Percentiles rank a stretch among this genome's conserved stretches.
phyloP scores from a whole-genome alignment of 2,329 filamentous ascomycete species.

The Trichoderma koningiopsis region DNA sequence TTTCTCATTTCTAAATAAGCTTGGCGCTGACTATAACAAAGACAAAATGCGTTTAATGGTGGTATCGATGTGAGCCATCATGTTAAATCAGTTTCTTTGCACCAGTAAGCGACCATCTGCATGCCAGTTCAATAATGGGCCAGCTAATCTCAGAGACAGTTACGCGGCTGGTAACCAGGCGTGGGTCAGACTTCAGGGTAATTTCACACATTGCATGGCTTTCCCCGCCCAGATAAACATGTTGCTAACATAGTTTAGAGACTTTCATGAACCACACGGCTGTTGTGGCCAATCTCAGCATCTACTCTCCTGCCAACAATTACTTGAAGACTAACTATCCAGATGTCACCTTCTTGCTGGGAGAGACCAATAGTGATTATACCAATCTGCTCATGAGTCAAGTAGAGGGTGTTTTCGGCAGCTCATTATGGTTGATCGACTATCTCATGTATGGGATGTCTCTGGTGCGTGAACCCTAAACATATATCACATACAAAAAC shows the following conservation, averaged over 20 bases:
- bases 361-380: conserved; percentile 15
- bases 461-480: background rate
- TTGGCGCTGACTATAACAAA: background rate
- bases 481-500: no score
- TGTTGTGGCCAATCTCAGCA: conserved; percentile 15
- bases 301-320: conserved; percentile 17
- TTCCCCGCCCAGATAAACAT: background rate
- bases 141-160: background rate
- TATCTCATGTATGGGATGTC: conserved; percentile 16
- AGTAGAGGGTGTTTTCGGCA: conserved; percentile 14
- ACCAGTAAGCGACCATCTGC: background rate
- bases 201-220: background rate
- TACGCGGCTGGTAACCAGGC: conserved; percentile 12
- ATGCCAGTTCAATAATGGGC: background rate
- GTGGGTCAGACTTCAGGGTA: conserved; percentile 9
- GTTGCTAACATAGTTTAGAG: background rate
- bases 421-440: conserved; percentile 3
- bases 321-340: conserved; percentile 4
- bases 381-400: conserved; percentile 8
- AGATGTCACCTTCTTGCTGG: conserved; percentile 3
- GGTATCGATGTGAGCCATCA: conserved; percentile 6
- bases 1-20: no score
- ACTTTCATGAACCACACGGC: conserved; percentile 18
- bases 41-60: conserved; percentile 4
- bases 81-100: conserved; percentile 13